Conservation (phyloP, 169 alveolate species). For the Miamiensis avidus region DNA sequence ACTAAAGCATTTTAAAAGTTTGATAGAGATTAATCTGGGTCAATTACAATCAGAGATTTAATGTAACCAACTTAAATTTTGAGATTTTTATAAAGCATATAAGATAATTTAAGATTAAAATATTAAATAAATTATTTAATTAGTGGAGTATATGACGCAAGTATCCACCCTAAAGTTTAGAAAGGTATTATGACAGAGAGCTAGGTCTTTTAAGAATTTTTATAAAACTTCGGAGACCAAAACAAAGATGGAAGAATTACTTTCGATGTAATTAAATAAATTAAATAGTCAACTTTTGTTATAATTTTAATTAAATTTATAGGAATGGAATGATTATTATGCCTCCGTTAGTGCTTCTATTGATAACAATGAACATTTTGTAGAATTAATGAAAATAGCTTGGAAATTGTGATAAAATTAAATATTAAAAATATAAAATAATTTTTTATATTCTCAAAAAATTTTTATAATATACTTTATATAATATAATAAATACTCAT, state of each 20-base stretch:
- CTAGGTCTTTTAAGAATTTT: background rate
- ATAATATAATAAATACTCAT: no score
- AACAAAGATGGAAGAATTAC: background rate
- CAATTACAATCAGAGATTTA: conserved; percentile 77
- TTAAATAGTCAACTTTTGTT: no score
- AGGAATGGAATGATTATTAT: background rate
- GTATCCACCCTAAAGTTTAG: conserved; percentile 73
- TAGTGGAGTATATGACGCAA: conserved; percentile 76
- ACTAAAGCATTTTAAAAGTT: conserved; percentile 81
- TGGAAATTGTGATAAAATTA: background rate
- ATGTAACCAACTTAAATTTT: conserved; percentile 9
- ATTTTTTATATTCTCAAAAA: no score
- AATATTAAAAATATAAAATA: no score
- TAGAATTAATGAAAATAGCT: background rate
- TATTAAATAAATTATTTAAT: background rate
- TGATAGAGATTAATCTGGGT: conserved; percentile 79
- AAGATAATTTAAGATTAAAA: background rate
- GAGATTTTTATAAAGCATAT: background rate
- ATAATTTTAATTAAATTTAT: no score
- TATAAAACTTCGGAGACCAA: background rate
- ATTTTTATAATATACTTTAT: no score
- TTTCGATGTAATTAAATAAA: background rate
- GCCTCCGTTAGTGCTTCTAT: background rate
- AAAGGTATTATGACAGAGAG: background rate
- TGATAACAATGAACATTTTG: background rate